Evolutionary conservation across 2,329 filamentous ascomycete genomes (phyloP).

Genomic region (Cordyceps tenuipes): DNA sequence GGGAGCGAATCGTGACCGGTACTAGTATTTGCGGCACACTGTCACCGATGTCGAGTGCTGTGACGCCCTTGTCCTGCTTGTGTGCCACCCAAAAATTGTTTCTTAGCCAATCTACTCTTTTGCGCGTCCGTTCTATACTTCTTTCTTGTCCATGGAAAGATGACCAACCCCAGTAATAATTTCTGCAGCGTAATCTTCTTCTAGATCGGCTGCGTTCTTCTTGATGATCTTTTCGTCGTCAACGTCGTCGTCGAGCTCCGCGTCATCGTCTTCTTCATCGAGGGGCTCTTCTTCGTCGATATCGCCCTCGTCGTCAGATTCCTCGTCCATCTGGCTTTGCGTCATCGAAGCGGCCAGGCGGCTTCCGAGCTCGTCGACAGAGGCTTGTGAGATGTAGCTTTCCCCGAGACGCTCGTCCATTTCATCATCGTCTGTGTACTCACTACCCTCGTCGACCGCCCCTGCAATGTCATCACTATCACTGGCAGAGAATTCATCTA

Average conservation of each 20-base stretch:
- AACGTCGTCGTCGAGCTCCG: slow-evolving; percentile 34
- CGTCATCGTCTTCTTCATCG: slow-evolving; percentile 25
- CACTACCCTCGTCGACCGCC: slow-evolving; percentile 35
- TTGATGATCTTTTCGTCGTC: slow-evolving; percentile 20
- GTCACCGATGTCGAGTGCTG: slow-evolving; percentile 4
- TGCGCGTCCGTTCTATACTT: slow-evolving; percentile 17
- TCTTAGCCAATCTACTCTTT: slow-evolving; percentile 1
- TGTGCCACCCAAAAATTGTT: background rate
- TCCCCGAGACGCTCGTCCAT: slow-evolving; percentile 38
- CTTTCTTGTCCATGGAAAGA: slow-evolving; percentile 37
- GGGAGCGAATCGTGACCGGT: slow-evolving; percentile 22
- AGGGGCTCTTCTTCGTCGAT: slow-evolving; percentile 20
- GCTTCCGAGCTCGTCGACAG: slow-evolving; percentile 38
- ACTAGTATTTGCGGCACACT: slow-evolving; percentile 16
- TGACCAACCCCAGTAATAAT: slow-evolving; percentile 52
- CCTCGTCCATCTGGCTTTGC: slow-evolving; percentile 22
- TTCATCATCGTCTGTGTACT: slow-evolving; percentile 37
- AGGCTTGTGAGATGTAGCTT: slow-evolving; percentile 47
- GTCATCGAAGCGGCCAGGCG: slow-evolving; percentile 23
- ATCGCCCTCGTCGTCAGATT: slow-evolving; percentile 31
- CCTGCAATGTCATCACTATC: slow-evolving; percentile 55
- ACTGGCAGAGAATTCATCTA: slow-evolving; percentile 83
- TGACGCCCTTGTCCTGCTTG: background rate
- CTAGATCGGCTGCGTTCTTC: slow-evolving; percentile 18
- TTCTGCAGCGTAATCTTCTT: slow-evolving; percentile 45